These are phyloP conservation scores for Aspergillus ostianus DNA, from an alignment of 495 filamentous ascomycete species.

Conservation along the genomic window DNA sequence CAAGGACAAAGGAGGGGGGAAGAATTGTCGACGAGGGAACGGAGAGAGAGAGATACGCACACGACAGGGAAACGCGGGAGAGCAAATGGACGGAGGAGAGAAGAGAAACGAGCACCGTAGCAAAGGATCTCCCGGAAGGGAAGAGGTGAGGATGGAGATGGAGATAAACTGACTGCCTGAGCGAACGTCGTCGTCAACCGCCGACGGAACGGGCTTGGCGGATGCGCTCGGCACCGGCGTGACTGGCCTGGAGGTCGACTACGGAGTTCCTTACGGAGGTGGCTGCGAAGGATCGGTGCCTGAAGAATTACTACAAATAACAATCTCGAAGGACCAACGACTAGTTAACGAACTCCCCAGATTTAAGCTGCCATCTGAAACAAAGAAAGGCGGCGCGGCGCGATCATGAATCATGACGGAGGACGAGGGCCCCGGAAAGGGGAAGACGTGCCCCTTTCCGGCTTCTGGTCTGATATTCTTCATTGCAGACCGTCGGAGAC, in stretches of 20 bases:
- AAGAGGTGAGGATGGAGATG: constrained; percentile 9
- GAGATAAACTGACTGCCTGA: neutral
- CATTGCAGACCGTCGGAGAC: neutral
- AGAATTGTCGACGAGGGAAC: constrained; percentile 1
- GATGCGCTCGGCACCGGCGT: constrained; percentile 11
- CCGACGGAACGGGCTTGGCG: constrained; percentile 18
- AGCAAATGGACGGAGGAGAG: neutral
- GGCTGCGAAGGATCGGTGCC: neutral
- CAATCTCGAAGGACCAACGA: too few species aligned
- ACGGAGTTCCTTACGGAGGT: neutral
- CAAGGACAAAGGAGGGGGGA: neutral
- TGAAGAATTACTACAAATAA: too few species aligned
- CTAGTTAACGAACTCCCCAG: neutral
- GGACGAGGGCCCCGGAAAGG: neutral
- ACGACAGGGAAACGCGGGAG: neutral
- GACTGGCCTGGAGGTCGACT: neutral
- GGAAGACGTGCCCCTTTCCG: neutral
- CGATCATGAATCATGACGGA: neutral
- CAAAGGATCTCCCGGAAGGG: neutral
- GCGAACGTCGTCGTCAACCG: constrained; percentile 2
- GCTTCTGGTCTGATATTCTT: neutral
- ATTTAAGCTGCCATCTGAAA: neutral
- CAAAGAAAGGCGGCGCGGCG: neutral
- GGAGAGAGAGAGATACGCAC: neutral
- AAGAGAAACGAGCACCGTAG: neutral